Base-by-base conservation (phyloP, 495 filamentous ascomycete genomes). In the Trichocladium antarcticum region DNA sequence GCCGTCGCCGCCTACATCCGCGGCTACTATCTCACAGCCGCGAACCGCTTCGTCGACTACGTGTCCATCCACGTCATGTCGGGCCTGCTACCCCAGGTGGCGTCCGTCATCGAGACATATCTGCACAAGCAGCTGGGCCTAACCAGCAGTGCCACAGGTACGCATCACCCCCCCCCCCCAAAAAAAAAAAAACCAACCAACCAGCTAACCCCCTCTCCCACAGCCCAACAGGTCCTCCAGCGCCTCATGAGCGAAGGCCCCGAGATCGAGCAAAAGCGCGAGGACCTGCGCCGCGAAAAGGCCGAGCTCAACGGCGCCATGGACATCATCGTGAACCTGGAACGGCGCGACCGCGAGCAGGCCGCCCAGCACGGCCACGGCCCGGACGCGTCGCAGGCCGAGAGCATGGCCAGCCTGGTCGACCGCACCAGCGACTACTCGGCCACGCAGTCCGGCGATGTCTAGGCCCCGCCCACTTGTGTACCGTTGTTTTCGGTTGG, bases 11-110 rank as follows among this genome's bases (percentile, higher is more conserved):
- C 71, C 0, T 75, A 73, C 38, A 68, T 77, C 11, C 54, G 74
- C 0, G 75, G 70, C 0, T 77, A 78, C 51, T 78, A 78, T 37
- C 61, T 68, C 17, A 74, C 70, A 3, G 72, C 74, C 1, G 69
- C 68, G 1, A 54, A 66, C 19, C 67, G 76, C 1, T 76, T 77
- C 38, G 63, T 70, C 0, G 76, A 80, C 53, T 61, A 60, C 15
- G 67, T 74, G 0, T 67, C 70, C 3, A 68, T 72, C 19, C 62
- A 64, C 47, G 66, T 77, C 32, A 67, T 70, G 50, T 66, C 65
- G 0, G 64, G 69, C n/a, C 53, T 75, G 11, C 61, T 78, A 14
- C 63, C 66, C 1, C 55, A 66, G 16, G 45, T 67, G 1, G 59
- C 50, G 0, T 37, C 57, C 12, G 47, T 62, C 0, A 59, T 71